Evolutionary conservation across 257 asterid species (phyloP).

Genomic region (Nicotiana attenuata): DNA sequence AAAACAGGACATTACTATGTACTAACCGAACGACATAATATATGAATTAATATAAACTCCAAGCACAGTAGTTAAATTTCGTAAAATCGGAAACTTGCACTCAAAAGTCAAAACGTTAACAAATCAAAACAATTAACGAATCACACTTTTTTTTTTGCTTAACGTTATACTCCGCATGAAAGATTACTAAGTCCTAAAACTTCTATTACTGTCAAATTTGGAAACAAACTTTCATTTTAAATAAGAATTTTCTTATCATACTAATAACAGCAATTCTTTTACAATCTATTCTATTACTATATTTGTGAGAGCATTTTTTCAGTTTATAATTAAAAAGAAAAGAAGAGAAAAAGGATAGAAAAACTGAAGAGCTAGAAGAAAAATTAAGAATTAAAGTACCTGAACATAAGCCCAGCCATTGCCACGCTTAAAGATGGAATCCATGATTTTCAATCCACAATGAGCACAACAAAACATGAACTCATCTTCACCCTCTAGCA

Average conservation of each 20-base stretch:
- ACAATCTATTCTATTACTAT: neutral
- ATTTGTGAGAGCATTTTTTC: too few relatives aligned
- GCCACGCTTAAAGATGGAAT: slow-evolving; percentile 75
- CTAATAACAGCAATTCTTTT: neutral
- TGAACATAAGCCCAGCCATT: slow-evolving; percentile 99
- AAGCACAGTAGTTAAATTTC: too few relatives aligned
- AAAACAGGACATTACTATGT: neutral
- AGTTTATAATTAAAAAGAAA: too few relatives aligned
- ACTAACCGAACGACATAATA: too few relatives aligned
- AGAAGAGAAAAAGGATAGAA: too few relatives aligned
- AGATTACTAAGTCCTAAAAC: neutral
- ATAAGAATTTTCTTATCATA: neutral
- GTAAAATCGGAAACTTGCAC: neutral
- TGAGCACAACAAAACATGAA: slow-evolving; percentile 97
- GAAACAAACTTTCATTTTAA: neutral
- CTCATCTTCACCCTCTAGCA: slow-evolving; percentile 94
- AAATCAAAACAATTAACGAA: neutral
- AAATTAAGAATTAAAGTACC: too few relatives aligned
- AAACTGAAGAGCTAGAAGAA: too few relatives aligned
- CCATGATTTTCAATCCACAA: slow-evolving; percentile 85
- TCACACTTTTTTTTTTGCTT: neutral
- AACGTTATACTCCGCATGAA: too few relatives aligned
- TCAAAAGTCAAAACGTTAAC: neutral
- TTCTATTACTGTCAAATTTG: neutral
- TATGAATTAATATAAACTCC: neutral